Evolutionary conservation across 78 protist genomes (phyloP).

Genomic region (Corallochytrium limacisporum): DNA sequence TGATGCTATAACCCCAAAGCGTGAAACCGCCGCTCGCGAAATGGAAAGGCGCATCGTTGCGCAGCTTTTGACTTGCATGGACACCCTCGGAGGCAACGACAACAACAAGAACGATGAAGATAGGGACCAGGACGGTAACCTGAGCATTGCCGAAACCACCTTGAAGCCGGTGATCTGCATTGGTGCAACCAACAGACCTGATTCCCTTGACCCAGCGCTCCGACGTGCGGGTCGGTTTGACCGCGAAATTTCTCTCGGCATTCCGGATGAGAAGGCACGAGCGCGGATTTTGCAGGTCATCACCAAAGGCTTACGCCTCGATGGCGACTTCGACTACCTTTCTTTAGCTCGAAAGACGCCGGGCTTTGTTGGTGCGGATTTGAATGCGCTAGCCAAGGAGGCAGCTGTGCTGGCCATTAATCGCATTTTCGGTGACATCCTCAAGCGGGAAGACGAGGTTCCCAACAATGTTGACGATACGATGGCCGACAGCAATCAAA

Average conservation of each 20-base stretch:
- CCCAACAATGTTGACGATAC: too few relatives aligned
- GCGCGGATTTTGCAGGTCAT: conserved; percentile 42
- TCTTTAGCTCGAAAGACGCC: conserved; percentile 60
- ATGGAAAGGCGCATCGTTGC: conserved; percentile 97
- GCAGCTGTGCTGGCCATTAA: conserved; percentile 69
- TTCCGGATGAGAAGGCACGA: conserved; percentile 58
- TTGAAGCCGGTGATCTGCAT: conserved; percentile 56
- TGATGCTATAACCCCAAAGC: conserved; percentile 89
- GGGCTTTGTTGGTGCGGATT: conserved; percentile 73
- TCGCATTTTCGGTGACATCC: conserved; percentile 36
- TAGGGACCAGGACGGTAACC: too few relatives aligned
- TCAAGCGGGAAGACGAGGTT: not conserved
- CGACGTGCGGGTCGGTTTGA: conserved; percentile 92
- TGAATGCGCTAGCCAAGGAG: conserved; percentile 67
- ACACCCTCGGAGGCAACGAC: too few relatives aligned
- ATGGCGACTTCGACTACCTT: conserved; percentile 31
- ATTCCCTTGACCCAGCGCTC: conserved; percentile 81
- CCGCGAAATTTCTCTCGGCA: conserved; percentile 66
- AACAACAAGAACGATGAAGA: too few relatives aligned
- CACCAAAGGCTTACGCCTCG: conserved; percentile 14
- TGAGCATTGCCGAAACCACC: too few relatives aligned
- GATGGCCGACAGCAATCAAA: not conserved
- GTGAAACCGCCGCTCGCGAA: conserved; percentile 81
- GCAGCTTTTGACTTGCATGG: conserved; percentile 91
- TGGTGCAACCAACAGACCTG: conserved; percentile 89